These are phyloP conservation scores for Populus tomentosa DNA, from an alignment of 441 rosid genomes.

Conservation along the genomic window DNA sequence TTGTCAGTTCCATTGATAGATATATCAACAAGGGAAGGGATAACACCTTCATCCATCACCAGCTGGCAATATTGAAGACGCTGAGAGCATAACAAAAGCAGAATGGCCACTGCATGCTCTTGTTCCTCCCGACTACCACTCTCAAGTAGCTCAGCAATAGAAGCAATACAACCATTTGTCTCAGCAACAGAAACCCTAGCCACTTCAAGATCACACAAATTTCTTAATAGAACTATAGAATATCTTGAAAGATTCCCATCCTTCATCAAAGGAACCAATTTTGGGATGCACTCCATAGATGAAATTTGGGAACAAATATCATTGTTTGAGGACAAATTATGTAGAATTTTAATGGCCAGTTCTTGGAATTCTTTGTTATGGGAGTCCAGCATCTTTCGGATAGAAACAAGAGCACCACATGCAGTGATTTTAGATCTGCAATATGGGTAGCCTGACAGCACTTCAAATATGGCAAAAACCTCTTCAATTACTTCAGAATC, in stretches of 20 bases:
- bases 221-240: slow-evolving; percentile 41
- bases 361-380: slow-evolving; percentile 38
- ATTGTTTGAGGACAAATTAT: slow-evolving; percentile 42
- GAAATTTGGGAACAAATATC: slow-evolving; percentile 45
- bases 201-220: slow-evolving; percentile 48
- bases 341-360: slow-evolving; percentile 50
- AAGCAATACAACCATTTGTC: slow-evolving; percentile 55
- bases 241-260: slow-evolving; percentile 38
- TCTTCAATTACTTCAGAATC: slow-evolving; percentile 50
- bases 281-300: slow-evolving; percentile 42
- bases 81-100: too few relatives aligned
- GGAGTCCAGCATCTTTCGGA: slow-evolving; percentile 43
- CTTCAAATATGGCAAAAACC: slow-evolving; percentile 46
- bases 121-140: too few relatives aligned
- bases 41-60: too few relatives aligned
- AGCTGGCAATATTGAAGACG: too few relatives aligned
- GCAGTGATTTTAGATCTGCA: slow-evolving; percentile 43
- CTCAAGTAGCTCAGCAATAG: slow-evolving; percentile 37
- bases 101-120: too few relatives aligned
- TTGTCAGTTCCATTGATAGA: too few relatives aligned
- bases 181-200: slow-evolving; percentile 57
- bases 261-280: slow-evolving; percentile 49
- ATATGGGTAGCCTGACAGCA: slow-evolving; percentile 39
- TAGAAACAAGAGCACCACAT: slow-evolving; percentile 48
- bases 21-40: too few relatives aligned